Base-by-base conservation (phyloP, 345 rosid species). In the Rubroshorea leprosula region DNA sequence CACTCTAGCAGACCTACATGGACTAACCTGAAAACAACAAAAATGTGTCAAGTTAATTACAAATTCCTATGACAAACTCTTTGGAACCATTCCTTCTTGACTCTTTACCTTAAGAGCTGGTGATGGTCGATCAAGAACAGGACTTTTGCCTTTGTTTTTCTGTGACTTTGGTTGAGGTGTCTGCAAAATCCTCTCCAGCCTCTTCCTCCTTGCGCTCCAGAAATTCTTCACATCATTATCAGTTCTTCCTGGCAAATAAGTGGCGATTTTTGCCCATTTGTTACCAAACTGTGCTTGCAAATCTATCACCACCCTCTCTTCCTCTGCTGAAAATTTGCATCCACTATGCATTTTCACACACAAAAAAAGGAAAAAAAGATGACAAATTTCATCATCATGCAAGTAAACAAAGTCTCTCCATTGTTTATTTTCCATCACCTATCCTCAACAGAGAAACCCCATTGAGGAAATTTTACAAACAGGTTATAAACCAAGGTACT, bases 171-270 rank as follows among this genome's bases (percentile, higher is more conserved):
- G 46, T n/a, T 77, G 58, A 1, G 80, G 68, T 23, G 62, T 60
- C 63, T 78, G 94, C 11, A 83, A 71, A 54, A 86, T 80, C 78
- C 96, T 78, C 3, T 88, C 92, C 43, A 93, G 72, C 49, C 87
- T 75, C 80, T 90, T 93, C 54, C 82, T 88, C 65, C 99, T 68
- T 25, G 96, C 90, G 63, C 97, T 93, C 97, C 99, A 93, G 51
- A 90, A 93, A 60, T 87, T 90, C 87, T 93, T 93, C 5, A 93
- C 96, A 51, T 93, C 99, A 54, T 87, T 90, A 25, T 93, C 97
- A 12, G 97, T 87, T 52, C 99, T 73, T 2, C 97, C 99, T 0
- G 86, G 75, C 69, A 93, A 66, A 67, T 79, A 80, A 0, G 99
- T 85, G 0, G 99, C 97, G 14, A 93, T 93, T 65, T 78, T 85